phyloP scores from a whole-genome alignment of 2,329 filamentous ascomycete genomes.

The Waltergamsia citrina region DNA sequence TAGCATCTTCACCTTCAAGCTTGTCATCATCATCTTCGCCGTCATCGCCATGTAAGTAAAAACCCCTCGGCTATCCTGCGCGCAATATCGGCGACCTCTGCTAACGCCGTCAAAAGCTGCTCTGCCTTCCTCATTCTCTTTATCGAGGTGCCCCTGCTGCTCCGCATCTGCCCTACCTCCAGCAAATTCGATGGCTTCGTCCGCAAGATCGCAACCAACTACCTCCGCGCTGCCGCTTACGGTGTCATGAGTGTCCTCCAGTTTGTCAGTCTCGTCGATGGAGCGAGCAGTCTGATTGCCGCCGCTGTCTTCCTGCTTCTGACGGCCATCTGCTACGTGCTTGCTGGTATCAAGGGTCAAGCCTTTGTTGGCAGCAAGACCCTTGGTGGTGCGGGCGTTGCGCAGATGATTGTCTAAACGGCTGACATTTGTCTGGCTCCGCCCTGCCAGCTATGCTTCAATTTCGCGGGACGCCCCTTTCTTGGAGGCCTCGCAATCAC shows the following conservation, averaged over 20 bases:
- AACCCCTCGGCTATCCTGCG: not conserved
- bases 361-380: slow-evolving; percentile 92
- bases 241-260: slow-evolving; percentile 70
- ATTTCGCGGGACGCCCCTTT: too few species aligned
- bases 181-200: slow-evolving; percentile 80
- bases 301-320: slow-evolving; percentile 73
- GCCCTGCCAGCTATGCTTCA: too few species aligned
- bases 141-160: slow-evolving; percentile 84
- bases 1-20: slow-evolving; percentile 50
- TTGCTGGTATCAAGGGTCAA: slow-evolving; percentile 74
- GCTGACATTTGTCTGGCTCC: not conserved
- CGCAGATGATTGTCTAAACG: slow-evolving; percentile 89
- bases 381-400: slow-evolving; percentile 83
- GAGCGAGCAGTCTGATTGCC: slow-evolving; percentile 68
- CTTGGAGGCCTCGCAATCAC: too few species aligned
- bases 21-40: slow-evolving; percentile 44
- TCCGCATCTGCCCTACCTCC: slow-evolving; percentile 96
- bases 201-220: slow-evolving; percentile 90
- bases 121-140: slow-evolving; percentile 71
- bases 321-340: slow-evolving; percentile 69
- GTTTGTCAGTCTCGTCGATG: slow-evolving; percentile 66
- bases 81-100: not conserved
- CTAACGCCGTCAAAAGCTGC: slow-evolving; percentile 24
- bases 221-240: slow-evolving; percentile 90
- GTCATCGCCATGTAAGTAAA: slow-evolving; percentile 42